These are phyloP conservation scores for Pseudogymnoascus sp. DNA, from an alignment of 2,329 filamentous ascomycete genomes.

Conservation along the genomic window DNA sequence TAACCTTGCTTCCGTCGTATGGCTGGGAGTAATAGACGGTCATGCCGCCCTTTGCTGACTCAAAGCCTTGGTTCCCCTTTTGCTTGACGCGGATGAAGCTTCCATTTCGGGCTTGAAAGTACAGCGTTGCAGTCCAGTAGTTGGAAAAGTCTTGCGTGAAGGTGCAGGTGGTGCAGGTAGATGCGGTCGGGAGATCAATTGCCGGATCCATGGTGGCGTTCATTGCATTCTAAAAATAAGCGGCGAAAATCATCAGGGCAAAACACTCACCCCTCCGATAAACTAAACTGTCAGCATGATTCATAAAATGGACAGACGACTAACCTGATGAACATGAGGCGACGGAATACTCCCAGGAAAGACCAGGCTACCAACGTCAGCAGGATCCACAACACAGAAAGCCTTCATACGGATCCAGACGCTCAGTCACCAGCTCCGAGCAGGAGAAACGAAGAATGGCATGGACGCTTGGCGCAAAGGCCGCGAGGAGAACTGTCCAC, in stretches of 20 bases:
- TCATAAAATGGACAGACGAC: conserved; percentile 7
- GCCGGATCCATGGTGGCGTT: conserved; percentile 34
- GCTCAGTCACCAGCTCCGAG: conserved; percentile 20
- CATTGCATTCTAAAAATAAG: conserved; percentile 32
- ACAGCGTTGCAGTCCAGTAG: conserved; percentile 32
- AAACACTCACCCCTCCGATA: not conserved
- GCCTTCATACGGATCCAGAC: conserved; percentile 18
- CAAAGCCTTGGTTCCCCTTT: conserved; percentile 32
- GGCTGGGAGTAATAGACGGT: conserved; percentile 34
- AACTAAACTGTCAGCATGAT: not conserved
- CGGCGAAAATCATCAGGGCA: not conserved
- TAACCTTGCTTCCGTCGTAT: conserved; percentile 33
- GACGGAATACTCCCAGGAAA: conserved; percentile 17
- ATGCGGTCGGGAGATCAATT: conserved; percentile 24
- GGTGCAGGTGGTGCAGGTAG: conserved; percentile 31
- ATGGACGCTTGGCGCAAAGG: conserved; percentile 15
- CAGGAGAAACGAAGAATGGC: conserved; percentile 19
- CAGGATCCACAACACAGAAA: not conserved
- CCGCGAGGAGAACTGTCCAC: conserved; percentile 13
- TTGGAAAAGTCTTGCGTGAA: conserved; percentile 35
- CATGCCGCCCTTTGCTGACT: conserved; percentile 31
- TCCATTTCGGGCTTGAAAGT: conserved; percentile 29
- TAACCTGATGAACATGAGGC: conserved; percentile 20
- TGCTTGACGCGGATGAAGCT: conserved; percentile 30
- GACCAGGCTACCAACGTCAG: conserved; percentile 14